Conservation (phyloP, 1,284 basidiomycete species). For the Trametes sp. region DNA sequence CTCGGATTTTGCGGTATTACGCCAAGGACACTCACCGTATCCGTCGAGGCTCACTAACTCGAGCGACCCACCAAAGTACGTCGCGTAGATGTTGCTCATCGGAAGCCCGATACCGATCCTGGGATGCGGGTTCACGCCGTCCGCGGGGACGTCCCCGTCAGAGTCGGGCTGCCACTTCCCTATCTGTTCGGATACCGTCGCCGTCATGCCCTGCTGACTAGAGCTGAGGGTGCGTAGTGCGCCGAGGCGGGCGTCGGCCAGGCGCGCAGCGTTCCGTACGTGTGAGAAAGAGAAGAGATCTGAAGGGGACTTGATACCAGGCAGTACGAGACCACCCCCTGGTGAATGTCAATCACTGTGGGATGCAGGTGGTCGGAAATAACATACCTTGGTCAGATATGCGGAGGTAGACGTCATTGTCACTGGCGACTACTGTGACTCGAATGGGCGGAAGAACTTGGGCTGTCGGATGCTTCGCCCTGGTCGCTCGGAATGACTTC, state of each 20-base stretch:
- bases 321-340: slow-evolving; percentile 74
- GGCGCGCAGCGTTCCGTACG: slow-evolving; percentile 71
- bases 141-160: slow-evolving; percentile 48
- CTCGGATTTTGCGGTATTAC: slow-evolving; percentile 1
- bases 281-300: slow-evolving; percentile 88
- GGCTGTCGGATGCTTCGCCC: slow-evolving; percentile 53
- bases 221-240: slow-evolving; percentile 71
- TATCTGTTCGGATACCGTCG: slow-evolving; percentile 81
- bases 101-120: slow-evolving; percentile 83
- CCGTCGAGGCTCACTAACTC: slow-evolving; percentile 86
- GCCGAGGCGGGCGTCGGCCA: slow-evolving; percentile 74
- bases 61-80: slow-evolving; percentile 85
- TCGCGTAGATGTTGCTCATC: slow-evolving; percentile 87
- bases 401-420: slow-evolving; percentile 77
- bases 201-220: slow-evolving; percentile 68
- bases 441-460: slow-evolving; percentile 61
- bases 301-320: slow-evolving; percentile 64
- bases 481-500: slow-evolving; percentile 76
- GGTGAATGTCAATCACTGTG: slow-evolving; percentile 15
- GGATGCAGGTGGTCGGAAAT: background rate
- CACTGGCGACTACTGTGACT: slow-evolving; percentile 77
- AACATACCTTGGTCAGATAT: slow-evolving; percentile 84
- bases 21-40: slow-evolving; percentile 63
- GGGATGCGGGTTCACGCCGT: slow-evolving; percentile 60
- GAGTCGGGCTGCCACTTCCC: slow-evolving; percentile 51